phyloP scores from a whole-genome alignment of 106 monocot genomes.

The Dendrobium huoshanense region DNA sequence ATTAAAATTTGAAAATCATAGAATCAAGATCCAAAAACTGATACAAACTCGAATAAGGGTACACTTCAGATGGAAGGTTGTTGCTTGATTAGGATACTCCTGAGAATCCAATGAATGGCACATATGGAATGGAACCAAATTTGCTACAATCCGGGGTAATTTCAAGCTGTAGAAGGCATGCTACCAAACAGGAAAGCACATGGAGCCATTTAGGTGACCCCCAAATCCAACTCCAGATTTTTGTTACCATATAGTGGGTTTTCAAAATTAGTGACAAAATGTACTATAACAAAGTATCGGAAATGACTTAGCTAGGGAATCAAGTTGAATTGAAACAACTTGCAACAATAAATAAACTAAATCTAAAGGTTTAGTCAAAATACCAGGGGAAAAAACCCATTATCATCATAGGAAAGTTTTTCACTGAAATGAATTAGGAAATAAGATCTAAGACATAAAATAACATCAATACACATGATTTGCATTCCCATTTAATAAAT shows the following conservation, averaged over 20 bases:
- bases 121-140: background rate
- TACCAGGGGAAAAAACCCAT: background rate
- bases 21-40: background rate
- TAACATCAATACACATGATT: background rate
- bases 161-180: background rate
- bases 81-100: background rate
- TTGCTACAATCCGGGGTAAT: background rate
- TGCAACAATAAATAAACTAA: background rate
- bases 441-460: background rate
- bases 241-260: background rate
- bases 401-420: background rate
- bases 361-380: background rate
- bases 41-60: background rate
- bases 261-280: background rate
- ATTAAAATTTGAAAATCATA: background rate
- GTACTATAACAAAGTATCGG: background rate
- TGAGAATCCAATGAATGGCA: background rate
- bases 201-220: background rate
- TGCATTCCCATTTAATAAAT: background rate
- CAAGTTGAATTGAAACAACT: background rate
- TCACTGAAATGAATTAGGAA: background rate
- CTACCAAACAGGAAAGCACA: background rate
- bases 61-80: background rate
- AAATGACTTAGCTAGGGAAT: background rate
- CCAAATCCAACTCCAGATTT: background rate